Base-by-base conservation (phyloP, 2,329 filamentous ascomycete genomes). In the Trichoderma asperellum region DNA sequence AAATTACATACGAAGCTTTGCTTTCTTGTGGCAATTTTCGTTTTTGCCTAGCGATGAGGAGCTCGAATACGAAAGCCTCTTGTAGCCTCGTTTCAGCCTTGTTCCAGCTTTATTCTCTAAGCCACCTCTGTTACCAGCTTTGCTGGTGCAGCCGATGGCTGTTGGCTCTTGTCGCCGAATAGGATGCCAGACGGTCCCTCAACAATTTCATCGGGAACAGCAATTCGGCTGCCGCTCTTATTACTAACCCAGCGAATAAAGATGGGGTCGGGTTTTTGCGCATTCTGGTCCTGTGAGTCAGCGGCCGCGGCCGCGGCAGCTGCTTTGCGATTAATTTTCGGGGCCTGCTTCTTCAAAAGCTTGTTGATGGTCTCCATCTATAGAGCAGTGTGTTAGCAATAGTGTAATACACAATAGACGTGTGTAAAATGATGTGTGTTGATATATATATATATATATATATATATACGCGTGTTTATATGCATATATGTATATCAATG, bases 321-420 rank as follows among this genome's bases (percentile, higher is more conserved):
- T 37, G 79, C 84, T 73, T 86, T 87, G 72, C 84, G 83, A 73
- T 86, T 90, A 68, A 88, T 88, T 79, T 95, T 94, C 29, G 92
- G 90, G 0, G 92, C 91, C 78, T 94, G 92, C 77, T 94, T 94
- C 80, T 94, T 94, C 64, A 96, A 88, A 2, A 96, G 88, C 75
- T 94, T 94, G 83, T 96, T 94, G 86, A 96, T 95, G 0, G 92
- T 96, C 83, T 95, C 92, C 87, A 93, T 92, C 92, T 94, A 73
- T 24, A 34, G 40, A 59, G 27, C 7, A 5, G 29, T 4, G 49
- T 21, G 68, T 74, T 65, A 74, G 57, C 18, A 21, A 16, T 53
- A 29, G 7, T 4, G 21, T 16, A 14, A 43, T 43, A 18, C 16
- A 43, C 18, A 18, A 32, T 8, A 32, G 32, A 32, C 1, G 32